Evolutionary conservation across 176 grass and related monocot species (phyloP).

Genomic region (Luzula sylvatica): DNA sequence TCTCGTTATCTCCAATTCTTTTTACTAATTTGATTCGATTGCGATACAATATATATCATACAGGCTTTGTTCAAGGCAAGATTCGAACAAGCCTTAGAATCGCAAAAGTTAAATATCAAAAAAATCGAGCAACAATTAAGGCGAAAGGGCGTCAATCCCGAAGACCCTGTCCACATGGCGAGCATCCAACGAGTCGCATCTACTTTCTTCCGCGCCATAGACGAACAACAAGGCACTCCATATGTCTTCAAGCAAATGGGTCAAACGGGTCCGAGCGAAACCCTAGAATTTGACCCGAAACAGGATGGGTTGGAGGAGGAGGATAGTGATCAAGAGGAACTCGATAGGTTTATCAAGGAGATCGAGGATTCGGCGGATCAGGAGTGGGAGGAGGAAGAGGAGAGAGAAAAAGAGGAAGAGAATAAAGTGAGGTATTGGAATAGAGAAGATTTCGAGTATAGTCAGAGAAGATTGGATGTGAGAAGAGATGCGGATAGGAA

Average conservation of each 20-base stretch:
- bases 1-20: too few species aligned
- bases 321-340: conserved; percentile 96
- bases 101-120: conserved; percentile 95
- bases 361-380: conserved; percentile 83
- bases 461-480: conserved; percentile 12
- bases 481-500: conserved; percentile 38
- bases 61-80: conserved; percentile 99
- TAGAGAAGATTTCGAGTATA: conserved; percentile 36
- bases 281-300: not conserved
- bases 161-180: conserved; percentile 93
- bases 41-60: conserved; percentile 13
- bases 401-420: conserved; percentile 61
- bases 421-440: conserved; percentile 58
- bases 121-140: conserved; percentile 84
- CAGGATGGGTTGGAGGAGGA: conserved; percentile 39
- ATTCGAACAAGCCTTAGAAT: conserved; percentile 95
- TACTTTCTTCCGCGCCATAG: conserved; percentile 86
- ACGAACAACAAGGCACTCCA: conserved; percentile 90
- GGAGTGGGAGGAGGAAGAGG: conserved; percentile 92
- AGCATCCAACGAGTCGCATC: conserved; percentile 93
- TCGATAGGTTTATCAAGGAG: conserved; percentile 80
- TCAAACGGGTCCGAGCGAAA: conserved; percentile 28
- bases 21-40: conserved; percentile 27
- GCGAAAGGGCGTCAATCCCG: conserved; percentile 91
- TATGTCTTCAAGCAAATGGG: conserved; percentile 62